Evolutionary conservation across 2,329 filamentous ascomycete genomes (phyloP), one percentile per base, ranked within the genome.

Genomic region (Exophiala calicioides): DNA sequence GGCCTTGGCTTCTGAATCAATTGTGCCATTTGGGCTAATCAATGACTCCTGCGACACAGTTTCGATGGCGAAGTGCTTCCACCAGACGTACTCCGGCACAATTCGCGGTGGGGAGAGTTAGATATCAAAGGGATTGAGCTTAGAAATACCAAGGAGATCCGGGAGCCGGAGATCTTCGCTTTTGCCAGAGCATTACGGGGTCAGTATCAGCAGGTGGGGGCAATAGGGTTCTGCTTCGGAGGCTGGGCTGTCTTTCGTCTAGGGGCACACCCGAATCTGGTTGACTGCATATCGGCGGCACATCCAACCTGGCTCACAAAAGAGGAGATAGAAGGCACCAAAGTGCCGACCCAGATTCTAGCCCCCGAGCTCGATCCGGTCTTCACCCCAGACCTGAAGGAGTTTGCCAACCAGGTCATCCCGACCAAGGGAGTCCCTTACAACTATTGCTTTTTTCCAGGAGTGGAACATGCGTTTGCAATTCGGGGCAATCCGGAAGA

Each of bases 401-500:
- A 41, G 26, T 60, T 70, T 57, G 62, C 66, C 0, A 68, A 74
- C 53, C 51, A 63, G 41, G 66, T 63, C 7, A 50, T 79, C 24
- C 65, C 60, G 19, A 63, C 57, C 33, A 34, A 65, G 12, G 65
- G 64, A 0, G 42, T 77, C 5, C 57, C 65, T 10, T 78, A 72
- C 53, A 72, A 77, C 38, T 80, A 77, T 59, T 68, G 71, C 52
- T 67, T 76, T 57, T 79, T 77, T 51, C 72, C 76, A 0, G 72
- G 71, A 0, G 60, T 77, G 10, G 62, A 59, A 47, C 78, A 82
- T 64, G 70, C 62, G 2, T 76, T 64, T 41, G 59, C 73, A 3
- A 55, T 65, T 1, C 65, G 75, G 31, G 74, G 74, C 0, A 63
- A 76, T 58, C 57, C 58, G 40, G 60, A 57, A 3, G 60, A 66